These are phyloP conservation scores for Microstegium vimineum DNA, from an alignment of 176 grass and related monocot species.

Conservation along the genomic window DNA sequence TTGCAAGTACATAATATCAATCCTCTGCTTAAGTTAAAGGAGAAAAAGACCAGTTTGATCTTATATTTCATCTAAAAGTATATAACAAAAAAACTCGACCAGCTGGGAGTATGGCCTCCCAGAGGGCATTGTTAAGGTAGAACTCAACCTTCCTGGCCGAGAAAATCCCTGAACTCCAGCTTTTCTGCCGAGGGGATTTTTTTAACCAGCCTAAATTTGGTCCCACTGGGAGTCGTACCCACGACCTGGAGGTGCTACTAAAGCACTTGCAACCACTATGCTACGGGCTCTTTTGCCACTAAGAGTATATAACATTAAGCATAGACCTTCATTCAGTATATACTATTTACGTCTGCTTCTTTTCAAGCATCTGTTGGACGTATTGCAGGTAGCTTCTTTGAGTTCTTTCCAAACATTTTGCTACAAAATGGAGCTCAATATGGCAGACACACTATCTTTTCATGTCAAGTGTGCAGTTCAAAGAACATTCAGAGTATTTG, in stretches of 20 bases:
- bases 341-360: neutral
- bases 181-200: neutral
- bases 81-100: neutral
- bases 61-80: neutral
- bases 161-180: neutral
- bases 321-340: neutral
- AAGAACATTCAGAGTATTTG: neutral
- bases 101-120: neutral
- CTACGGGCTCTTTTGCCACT: neutral
- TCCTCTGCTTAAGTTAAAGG: neutral
- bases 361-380: neutral
- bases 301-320: conserved; percentile 8
- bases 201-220: neutral
- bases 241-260: neutral
- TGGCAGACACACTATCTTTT: neutral
- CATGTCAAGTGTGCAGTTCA: neutral
- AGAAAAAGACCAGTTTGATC: neutral
- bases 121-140: no score
- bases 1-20: neutral
- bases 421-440: neutral
- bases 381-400: neutral
- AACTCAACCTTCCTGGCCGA: neutral
- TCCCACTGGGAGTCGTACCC: neutral
- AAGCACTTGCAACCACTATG: neutral
- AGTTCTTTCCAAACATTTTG: neutral